A percentile compares a stretch with the other conserved stretches of the same genome.
Evolutionary conservation across 495 filamentous ascomycete genomes (phyloP).

Genomic region (Opeltia flavorubescens): DNA sequence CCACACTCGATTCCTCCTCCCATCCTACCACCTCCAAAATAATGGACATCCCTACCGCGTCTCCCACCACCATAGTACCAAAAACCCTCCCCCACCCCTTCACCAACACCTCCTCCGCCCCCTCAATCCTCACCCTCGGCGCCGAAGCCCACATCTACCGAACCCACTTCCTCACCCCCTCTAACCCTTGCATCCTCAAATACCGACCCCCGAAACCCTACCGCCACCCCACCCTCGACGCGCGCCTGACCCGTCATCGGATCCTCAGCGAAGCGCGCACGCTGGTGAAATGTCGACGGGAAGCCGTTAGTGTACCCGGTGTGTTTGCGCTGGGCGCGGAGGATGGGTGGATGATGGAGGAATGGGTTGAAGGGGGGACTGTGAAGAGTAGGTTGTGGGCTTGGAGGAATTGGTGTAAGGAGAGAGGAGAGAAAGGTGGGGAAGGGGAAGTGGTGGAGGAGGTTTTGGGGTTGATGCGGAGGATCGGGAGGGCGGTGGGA

Average conservation of each 20-base stretch:
- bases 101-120: slow-evolving; percentile 40
- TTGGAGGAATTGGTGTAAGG: slow-evolving; percentile 38
- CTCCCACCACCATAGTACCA: slow-evolving; percentile 15
- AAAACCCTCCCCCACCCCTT: slow-evolving; percentile 55
- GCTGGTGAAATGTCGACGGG: slow-evolving; percentile 54
- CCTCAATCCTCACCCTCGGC: slow-evolving; percentile 67
- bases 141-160: slow-evolving; percentile 90
- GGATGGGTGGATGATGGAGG: slow-evolving; percentile 72
- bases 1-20: too few relatives aligned
- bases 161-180: slow-evolving; percentile 60
- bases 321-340: slow-evolving; percentile 64
- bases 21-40: neutral
- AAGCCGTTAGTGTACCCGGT: slow-evolving; percentile 65
- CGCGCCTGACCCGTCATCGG: slow-evolving; percentile 70
- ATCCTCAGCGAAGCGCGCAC: slow-evolving; percentile 79
- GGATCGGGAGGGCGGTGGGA: slow-evolving; percentile 65
- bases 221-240: slow-evolving; percentile 82
- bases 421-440: slow-evolving; percentile 13
- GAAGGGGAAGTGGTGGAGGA: slow-evolving; percentile 28
- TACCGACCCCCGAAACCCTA: slow-evolving; percentile 87
- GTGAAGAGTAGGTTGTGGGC: slow-evolving; percentile 52
- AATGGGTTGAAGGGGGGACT: slow-evolving; percentile 71
- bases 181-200: slow-evolving; percentile 68
- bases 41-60: neutral
- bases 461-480: slow-evolving; percentile 46